Percentiles rank a stretch among this genome's conserved stretches.
Evolutionary conservation across 2,329 filamentous ascomycete species (phyloP).

Genomic region (Fusarium nurragi): DNA sequence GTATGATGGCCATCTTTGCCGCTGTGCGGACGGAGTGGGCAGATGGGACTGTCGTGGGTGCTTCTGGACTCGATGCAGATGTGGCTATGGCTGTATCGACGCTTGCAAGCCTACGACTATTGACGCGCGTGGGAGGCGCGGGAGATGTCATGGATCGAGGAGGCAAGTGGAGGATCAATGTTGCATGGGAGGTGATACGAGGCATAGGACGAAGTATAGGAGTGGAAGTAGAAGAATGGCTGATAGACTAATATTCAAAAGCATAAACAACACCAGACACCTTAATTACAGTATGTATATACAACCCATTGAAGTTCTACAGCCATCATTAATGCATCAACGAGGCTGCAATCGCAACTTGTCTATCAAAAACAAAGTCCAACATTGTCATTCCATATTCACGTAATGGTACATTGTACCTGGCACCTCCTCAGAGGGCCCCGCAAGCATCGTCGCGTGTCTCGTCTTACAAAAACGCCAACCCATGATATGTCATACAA

Average conservation of each 20-base stretch:
- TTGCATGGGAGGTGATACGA: constrained; percentile 79
- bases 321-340: constrained; percentile 13
- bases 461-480: constrained; percentile 30
- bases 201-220: constrained; percentile 76
- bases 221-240: constrained; percentile 81
- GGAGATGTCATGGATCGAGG: constrained; percentile 74
- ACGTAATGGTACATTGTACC: constrained; percentile 38
- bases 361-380: constrained; percentile 31
- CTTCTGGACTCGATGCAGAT: constrained; percentile 60
- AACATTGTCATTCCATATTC: constrained; percentile 35
- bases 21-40: constrained; percentile 69
- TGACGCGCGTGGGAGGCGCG: constrained; percentile 71
- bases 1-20: constrained; percentile 80
- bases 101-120: constrained; percentile 73
- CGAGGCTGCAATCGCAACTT: constrained; percentile 15
- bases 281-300: neutral
- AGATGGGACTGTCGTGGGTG: constrained; percentile 43
- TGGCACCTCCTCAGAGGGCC: constrained; percentile 3
- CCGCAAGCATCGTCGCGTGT: constrained; percentile 6
- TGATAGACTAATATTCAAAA: constrained; percentile 64
- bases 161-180: constrained; percentile 80
- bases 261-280: neutral
- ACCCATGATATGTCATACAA: constrained; percentile 35
- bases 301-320: neutral
- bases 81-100: constrained; percentile 75